phyloP scores from a whole-genome alignment of 179 eudicot genomes.

The Dionaea muscipula region DNA sequence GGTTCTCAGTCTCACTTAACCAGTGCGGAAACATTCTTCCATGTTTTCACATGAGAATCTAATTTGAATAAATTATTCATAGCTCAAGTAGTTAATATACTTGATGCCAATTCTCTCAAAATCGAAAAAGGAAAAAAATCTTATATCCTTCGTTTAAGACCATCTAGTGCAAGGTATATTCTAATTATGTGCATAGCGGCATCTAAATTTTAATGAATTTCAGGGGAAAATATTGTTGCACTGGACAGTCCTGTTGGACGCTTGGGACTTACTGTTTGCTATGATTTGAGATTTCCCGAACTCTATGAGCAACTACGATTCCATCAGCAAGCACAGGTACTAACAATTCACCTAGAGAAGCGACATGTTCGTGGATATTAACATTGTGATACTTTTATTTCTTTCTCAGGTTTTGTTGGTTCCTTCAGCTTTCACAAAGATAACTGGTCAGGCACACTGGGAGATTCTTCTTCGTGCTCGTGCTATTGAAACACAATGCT shows the following conservation, averaged over 20 bases:
- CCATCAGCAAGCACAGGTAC: slow-evolving; percentile 57
- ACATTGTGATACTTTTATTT: too few species aligned
- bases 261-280: slow-evolving; percentile 79
- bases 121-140: too few species aligned
- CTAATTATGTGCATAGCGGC: too few species aligned
- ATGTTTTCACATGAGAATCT: too few species aligned
- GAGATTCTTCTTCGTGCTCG: slow-evolving; percentile 92
- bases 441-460: slow-evolving; percentile 94
- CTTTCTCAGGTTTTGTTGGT: slow-evolving; percentile 56
- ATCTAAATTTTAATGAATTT: slow-evolving; percentile 7
- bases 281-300: slow-evolving; percentile 88
- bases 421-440: slow-evolving; percentile 82
- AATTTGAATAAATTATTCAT: too few species aligned
- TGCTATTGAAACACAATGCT: slow-evolving; percentile 93
- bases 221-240: slow-evolving; percentile 61
- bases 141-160: too few species aligned
- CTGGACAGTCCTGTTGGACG: slow-evolving; percentile 78
- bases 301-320: slow-evolving; percentile 67
- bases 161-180: too few species aligned
- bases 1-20: too few species aligned
- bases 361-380: neutral
- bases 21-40: too few species aligned
- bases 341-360: neutral
- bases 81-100: too few species aligned
- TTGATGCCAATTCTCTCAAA: too few species aligned